Base-by-base conservation (phyloP, 768 basidiomycete species). In the Mrakia hoshinonis region DNA sequence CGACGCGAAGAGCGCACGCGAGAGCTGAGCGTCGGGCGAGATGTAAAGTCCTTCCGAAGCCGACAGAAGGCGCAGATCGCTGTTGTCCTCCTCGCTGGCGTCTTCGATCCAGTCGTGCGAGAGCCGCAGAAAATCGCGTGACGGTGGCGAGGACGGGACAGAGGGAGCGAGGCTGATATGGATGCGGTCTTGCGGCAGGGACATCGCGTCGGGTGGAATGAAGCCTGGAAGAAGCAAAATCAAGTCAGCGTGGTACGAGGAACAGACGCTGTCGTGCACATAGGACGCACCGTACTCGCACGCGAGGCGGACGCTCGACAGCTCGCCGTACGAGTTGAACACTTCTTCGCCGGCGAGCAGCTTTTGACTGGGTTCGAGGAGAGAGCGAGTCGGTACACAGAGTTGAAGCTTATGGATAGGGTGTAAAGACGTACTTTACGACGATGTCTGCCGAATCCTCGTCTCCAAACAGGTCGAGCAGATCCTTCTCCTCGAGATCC, bases 321-420 rank as follows among this genome's bases (percentile, higher is more conserved):
- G 51, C 3, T 46, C 9, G 3, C 81, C 79, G 76, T 91, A 92
- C 0, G 88, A 88, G 78, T 92, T 92, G 82, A 86, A 91, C 26
- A 90, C 81, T 70, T 91, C 86, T 12, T 81, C 80, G 49, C 80
- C 79, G 0, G 85, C 81, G 10, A 80, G 78, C 51, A 90, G 82
- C n/a, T 79, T 74, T n/a, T n/a, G n/a, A n/a, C 18, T 79, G 77
- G 72, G 64, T 72, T 31, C 22, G 31, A 47, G 11, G 13, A 11
- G 26, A 38, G 22, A 48, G 20, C 49, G n/a, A 22, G 10, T 36
- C 49, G 12, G 47, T 36, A 0, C 22, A 24, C 38, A 52, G n/a
- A 38, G 36, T 1, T 7, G 24, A 31, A 34, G 11, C 5, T n/a
- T n/a, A 10, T 34, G 1, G n/a, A 26, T 4, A 55, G 22, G 6